These are phyloP conservation scores for Eucalyptus pauciflora DNA, from an alignment of 345 rosid genomes.

Conservation along the genomic window DNA sequence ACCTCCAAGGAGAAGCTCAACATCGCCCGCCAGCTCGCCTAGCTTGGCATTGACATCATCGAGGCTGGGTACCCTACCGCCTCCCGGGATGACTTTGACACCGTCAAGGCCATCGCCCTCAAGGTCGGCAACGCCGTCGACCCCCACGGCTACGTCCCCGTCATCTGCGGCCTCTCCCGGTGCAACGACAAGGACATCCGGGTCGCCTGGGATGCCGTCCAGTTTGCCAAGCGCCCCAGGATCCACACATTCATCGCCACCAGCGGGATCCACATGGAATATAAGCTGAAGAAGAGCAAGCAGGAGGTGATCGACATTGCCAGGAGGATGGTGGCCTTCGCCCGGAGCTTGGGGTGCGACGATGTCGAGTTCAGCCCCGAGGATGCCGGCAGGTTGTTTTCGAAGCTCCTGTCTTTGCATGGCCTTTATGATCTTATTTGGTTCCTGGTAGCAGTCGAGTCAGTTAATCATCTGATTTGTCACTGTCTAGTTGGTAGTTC, in stretches of 20 bases:
- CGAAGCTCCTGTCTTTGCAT: background rate
- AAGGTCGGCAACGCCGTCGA: conserved; percentile 57
- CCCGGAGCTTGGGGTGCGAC: conserved; percentile 77
- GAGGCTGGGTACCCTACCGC: conserved; percentile 87
- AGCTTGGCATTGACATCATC: conserved; percentile 74
- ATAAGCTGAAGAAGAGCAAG: conserved; percentile 68
- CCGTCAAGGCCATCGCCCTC: conserved; percentile 55
- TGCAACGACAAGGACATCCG: conserved; percentile 67
- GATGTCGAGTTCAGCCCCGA: conserved; percentile 93
- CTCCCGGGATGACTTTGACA: conserved; percentile 75
- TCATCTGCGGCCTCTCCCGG: conserved; percentile 83
- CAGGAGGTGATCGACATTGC: conserved; percentile 68
- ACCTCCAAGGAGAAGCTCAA: conserved; percentile 81
- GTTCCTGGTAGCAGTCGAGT: background rate
- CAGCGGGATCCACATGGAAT: conserved; percentile 71
- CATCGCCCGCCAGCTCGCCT: conserved; percentile 75
- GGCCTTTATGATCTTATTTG: background rate
- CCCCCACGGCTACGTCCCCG: conserved; percentile 58
- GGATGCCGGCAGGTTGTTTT: conserved; percentile 72
- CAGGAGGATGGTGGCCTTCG: conserved; percentile 50
- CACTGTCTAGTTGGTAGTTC: background rate
- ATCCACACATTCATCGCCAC: conserved; percentile 86
- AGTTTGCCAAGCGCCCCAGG: conserved; percentile 61
- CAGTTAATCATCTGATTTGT: background rate
- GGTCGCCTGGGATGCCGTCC: conserved; percentile 82